A percentile compares a stretch with the other conserved stretches of the same genome.
These are phyloP conservation scores for Begonia fuchsioides DNA, from an alignment of 306 rosid species.

Conservation along the genomic window DNA sequence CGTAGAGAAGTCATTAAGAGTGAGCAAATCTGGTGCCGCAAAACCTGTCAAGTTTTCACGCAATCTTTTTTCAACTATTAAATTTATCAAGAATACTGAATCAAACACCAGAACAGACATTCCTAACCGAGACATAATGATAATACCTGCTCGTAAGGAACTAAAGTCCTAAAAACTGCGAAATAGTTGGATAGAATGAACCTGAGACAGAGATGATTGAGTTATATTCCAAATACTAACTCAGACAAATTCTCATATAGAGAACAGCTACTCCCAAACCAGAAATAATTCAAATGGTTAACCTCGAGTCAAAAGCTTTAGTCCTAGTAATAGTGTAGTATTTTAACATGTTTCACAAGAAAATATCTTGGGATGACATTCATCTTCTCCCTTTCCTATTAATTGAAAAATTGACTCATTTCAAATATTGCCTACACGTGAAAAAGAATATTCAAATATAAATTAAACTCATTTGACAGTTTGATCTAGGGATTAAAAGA, in stretches of 20 bases:
- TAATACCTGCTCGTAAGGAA: constrained; percentile 81
- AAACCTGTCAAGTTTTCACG: constrained; percentile 37
- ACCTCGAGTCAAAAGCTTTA: no score
- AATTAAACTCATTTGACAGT: no score
- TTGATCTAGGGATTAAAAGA: no score
- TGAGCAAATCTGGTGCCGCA: constrained; percentile 75
- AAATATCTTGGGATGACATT: no score
- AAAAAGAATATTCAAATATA: no score
- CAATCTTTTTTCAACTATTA: constrained; percentile 13
- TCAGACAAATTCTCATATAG: constrained; percentile 6
- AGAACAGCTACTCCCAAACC: not conserved
- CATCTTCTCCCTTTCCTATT: no score
- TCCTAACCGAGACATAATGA: constrained; percentile 11
- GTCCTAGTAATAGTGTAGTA: no score
- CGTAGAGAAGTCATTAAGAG: constrained; percentile 92
- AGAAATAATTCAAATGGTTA: no score
- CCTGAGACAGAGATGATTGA: constrained; percentile 26
- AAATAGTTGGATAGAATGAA: constrained; percentile 84
- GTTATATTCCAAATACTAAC: constrained; percentile 6
- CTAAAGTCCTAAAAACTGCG: constrained; percentile 60
- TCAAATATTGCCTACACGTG: no score
- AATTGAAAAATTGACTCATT: no score
- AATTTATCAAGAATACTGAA: constrained; percentile 8
- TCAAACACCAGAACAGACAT: constrained; percentile 8
- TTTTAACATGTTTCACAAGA: no score